A percentile compares a stretch with the other conserved stretches of the same genome.
Evolutionary conservation across 192 early-diverging fungal species (phyloP).

Genomic region (Linderina pennispora): DNA sequence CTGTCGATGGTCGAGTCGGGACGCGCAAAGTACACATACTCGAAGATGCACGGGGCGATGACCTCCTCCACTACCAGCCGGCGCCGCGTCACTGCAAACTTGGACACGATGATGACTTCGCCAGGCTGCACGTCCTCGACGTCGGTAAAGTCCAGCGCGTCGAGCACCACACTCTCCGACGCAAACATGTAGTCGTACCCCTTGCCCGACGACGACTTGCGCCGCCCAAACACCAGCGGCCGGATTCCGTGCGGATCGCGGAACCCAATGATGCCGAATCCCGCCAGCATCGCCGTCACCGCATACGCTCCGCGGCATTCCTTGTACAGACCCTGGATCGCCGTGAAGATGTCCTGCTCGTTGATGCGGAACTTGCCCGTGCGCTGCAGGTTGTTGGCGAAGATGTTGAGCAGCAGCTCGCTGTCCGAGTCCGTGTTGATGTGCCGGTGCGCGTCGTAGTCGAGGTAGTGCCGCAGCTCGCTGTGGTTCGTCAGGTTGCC

Average conservation of each 20-base stretch:
- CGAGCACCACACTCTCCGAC: conserved; percentile 93
- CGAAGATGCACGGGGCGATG: conserved; percentile 97
- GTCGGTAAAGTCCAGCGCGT: conserved; percentile 84
- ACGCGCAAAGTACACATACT: conserved; percentile 99
- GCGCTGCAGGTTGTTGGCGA: conserved; percentile 95
- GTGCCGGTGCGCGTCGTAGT: conserved; percentile 95
- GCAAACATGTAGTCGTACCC: conserved; percentile 98
- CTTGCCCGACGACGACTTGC: conserved; percentile 48
- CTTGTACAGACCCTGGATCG: conserved; percentile 75
- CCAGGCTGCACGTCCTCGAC: conserved; percentile 87
- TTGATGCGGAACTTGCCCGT: conserved; percentile 96
- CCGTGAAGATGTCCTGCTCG: conserved; percentile 97
- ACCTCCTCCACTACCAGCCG: conserved; percentile 50
- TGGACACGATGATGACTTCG: conserved; percentile 92
- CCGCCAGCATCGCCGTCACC: conserved; percentile 94
- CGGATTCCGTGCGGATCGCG: conserved; percentile 97
- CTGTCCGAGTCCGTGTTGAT: conserved; percentile 99
- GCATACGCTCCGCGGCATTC: conserved; percentile 92
- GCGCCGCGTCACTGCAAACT: conserved; percentile 60
- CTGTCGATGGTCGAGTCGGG: conserved; percentile 98
- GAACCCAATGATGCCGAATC: conserved; percentile 92
- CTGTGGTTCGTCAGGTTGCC: conserved; percentile 95
- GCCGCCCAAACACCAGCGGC: conserved; percentile 88
- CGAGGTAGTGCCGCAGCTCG: conserved; percentile 84
- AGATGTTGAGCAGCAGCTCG: conserved; percentile 95